Percentiles rank a stretch among this genome's conserved stretches.
These are phyloP conservation scores for Lipomyces orientalis DNA, from an alignment of 805 yeast species.

Conservation along the genomic window DNA sequence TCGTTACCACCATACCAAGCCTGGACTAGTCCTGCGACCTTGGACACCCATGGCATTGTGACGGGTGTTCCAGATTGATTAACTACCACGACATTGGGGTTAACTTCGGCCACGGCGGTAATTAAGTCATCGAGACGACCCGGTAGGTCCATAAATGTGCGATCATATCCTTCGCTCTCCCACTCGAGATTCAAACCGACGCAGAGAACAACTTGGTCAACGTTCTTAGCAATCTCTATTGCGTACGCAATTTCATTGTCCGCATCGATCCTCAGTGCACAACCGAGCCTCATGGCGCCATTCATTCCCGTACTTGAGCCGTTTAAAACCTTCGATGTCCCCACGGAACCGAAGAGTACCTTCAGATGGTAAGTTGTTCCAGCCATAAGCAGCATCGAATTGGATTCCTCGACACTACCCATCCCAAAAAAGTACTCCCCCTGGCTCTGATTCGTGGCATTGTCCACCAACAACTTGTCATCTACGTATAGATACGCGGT, in stretches of 20 bases:
- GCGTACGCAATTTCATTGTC: slow-evolving; percentile 46
- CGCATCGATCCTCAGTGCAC: background rate
- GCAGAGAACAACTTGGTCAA: slow-evolving; percentile 59
- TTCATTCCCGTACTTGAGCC: background rate
- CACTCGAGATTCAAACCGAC: slow-evolving; percentile 61
- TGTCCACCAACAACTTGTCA: slow-evolving; percentile 60
- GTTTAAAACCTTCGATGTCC: slow-evolving; percentile 44
- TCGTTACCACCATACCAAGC: slow-evolving; percentile 66
- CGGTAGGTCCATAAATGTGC: slow-evolving; percentile 59
- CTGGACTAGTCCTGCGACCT: slow-evolving; percentile 55
- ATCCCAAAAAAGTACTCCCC: slow-evolving; percentile 60
- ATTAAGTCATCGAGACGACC: slow-evolving; percentile 55
- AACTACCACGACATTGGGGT: slow-evolving; percentile 59
- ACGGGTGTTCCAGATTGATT: slow-evolving; percentile 69
- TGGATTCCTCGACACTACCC: slow-evolving; percentile 61
- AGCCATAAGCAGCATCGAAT: slow-evolving; percentile 48
- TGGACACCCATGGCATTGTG: slow-evolving; percentile 64
- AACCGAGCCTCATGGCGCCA: slow-evolving; percentile 20
- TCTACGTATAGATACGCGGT: slow-evolving; percentile 62
- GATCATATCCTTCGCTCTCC: slow-evolving; percentile 67
- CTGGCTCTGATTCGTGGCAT: slow-evolving; percentile 56
- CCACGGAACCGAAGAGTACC: slow-evolving; percentile 58
- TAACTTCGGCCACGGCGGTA: slow-evolving; percentile 53
- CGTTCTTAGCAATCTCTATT: slow-evolving; percentile 55
- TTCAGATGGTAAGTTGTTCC: slow-evolving; percentile 55